Conservation (phyloP, 1,284 basidiomycete genomes). For the Trametes hirsuta region DNA sequence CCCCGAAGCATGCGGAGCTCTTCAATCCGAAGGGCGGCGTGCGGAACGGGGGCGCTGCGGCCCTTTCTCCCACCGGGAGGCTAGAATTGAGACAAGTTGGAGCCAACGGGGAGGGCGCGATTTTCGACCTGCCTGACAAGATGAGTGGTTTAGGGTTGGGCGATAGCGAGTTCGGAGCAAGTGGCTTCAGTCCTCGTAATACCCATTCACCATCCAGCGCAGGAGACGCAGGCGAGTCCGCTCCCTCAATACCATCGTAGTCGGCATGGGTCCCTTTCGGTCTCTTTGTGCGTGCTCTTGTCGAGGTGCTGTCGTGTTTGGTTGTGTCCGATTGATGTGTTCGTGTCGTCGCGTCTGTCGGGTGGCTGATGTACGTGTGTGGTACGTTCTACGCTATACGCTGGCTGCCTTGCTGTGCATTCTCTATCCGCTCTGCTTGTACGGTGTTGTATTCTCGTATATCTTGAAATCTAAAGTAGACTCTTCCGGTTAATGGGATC, state of each 20-base stretch:
- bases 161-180: constrained; percentile 12
- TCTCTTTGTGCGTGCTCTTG: constrained; percentile 12
- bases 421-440: constrained; percentile 23
- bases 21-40: constrained; percentile 52
- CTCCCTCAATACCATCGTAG: not conserved
- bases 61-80: not conserved
- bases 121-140: constrained; percentile 4
- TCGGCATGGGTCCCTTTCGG: not conserved
- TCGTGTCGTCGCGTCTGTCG: constrained; percentile 20
- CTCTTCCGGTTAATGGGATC: constrained; percentile 17
- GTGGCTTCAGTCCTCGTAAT: not conserved
- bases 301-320: constrained; percentile 27
- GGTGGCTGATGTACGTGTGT: constrained; percentile 23
- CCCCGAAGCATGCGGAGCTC: constrained; percentile 53
- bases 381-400: constrained; percentile 24
- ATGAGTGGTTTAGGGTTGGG: constrained; percentile 30
- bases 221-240: not conserved
- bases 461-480: constrained; percentile 33
- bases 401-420: constrained; percentile 29
- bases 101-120: constrained; percentile 6
- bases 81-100: constrained; percentile 9
- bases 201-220: not conserved
- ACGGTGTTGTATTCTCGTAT: constrained; percentile 35
- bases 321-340: constrained; percentile 17
- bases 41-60: constrained; percentile 1